Conservation (phyloP, 805 yeast genomes). For the Hanseniaspora guilliermondii region DNA sequence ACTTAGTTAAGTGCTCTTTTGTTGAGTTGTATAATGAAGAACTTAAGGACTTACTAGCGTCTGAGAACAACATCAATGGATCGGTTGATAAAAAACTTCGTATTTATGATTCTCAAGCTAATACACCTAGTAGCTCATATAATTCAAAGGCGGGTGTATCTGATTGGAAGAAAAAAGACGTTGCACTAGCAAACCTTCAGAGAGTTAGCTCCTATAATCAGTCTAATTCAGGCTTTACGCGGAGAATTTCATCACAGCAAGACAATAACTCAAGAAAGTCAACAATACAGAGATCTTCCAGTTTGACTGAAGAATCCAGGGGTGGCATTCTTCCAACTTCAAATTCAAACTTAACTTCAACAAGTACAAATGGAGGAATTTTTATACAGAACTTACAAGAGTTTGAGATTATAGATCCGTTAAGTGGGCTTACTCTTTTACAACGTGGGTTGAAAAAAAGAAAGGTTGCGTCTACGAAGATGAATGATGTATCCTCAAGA, state of each 20-base stretch:
- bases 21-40: conserved; percentile 84
- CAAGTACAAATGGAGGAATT: conserved; percentile 27
- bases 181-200: not conserved
- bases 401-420: conserved; percentile 39
- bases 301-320: not conserved
- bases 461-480: conserved; percentile 59
- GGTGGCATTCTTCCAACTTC: not conserved
- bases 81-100: conserved; percentile 37
- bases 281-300: conserved; percentile 1
- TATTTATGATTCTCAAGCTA: conserved; percentile 35
- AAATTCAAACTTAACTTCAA: not conserved
- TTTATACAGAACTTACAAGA: conserved; percentile 56
- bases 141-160: conserved; percentile 11
- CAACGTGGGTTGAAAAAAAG: conserved; percentile 47
- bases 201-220: conserved; percentile 4
- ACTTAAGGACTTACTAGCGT: conserved; percentile 52
- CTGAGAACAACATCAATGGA: conserved; percentile 14
- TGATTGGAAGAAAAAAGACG: not conserved
- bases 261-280: not conserved
- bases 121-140: conserved; percentile 13
- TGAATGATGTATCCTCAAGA: conserved; percentile 62
- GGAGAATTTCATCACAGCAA: not conserved
- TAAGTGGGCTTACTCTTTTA: conserved; percentile 44
- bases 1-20: conserved; percentile 62
- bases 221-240: not conserved